Evolutionary conservation across 176 grass and related monocot genomes (phyloP).

Genomic region (Aegilops bicornis): DNA sequence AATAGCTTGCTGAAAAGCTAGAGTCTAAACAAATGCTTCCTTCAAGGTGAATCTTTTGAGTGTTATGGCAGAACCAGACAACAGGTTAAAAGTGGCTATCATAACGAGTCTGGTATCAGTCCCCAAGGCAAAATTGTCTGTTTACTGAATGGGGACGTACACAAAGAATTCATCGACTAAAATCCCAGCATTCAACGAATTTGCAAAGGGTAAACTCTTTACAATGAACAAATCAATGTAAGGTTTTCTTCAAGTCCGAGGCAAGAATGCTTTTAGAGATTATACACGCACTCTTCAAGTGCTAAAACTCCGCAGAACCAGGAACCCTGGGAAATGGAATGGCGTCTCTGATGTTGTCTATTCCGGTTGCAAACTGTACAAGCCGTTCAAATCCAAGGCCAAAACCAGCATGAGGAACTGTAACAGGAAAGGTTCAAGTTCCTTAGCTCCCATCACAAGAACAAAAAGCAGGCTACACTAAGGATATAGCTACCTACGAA

Average conservation of each 20-base stretch:
- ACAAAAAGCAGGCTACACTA: not conserved
- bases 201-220: slow-evolving; percentile 1
- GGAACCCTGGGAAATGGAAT: slow-evolving; percentile 92
- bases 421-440: slow-evolving; percentile 1
- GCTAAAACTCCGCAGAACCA: slow-evolving; percentile 89
- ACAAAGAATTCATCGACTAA: not conserved
- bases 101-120: not conserved
- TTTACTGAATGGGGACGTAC: not conserved
- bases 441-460: not conserved
- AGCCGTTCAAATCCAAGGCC: slow-evolving; percentile 98
- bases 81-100: not conserved
- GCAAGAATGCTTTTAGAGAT: slow-evolving; percentile 32
- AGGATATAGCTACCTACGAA: slow-evolving; percentile 24
- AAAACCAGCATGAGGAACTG: slow-evolving; percentile 97
- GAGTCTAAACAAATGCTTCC: not conserved
- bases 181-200: not conserved
- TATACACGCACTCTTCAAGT: not conserved
- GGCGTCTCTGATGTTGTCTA: slow-evolving; percentile 93
- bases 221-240: slow-evolving; percentile 24
- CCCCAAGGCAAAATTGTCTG: not conserved
- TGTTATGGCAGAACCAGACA: not conserved
- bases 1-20: not conserved
- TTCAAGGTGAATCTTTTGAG: too few species aligned
- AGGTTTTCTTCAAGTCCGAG: slow-evolving; percentile 8
- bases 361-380: slow-evolving; percentile 91